Conservation (phyloP, 345 rosid species). For the Citrus australasica region DNA sequence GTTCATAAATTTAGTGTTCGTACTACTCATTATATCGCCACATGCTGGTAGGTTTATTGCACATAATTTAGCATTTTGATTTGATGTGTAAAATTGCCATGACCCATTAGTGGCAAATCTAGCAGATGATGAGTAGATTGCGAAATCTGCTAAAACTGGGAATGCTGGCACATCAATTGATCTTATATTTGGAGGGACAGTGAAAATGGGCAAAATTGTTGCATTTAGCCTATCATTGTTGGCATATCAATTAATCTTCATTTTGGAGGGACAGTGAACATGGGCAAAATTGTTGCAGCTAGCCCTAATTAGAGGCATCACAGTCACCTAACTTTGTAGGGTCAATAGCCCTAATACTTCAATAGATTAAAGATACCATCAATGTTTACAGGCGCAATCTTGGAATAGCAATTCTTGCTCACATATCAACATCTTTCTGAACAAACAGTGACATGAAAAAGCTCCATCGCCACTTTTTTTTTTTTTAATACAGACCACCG, state of each 20-base stretch:
- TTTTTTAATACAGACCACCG: neutral
- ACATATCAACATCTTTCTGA: neutral
- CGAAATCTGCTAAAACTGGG: constrained; percentile 20
- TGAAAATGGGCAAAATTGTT: neutral
- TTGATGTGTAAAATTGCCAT: constrained; percentile 5
- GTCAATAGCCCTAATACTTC: constrained; percentile 3
- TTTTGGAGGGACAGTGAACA: neutral
- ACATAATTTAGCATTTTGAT: neutral
- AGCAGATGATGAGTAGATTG: constrained; percentile 18
- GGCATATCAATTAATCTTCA: neutral
- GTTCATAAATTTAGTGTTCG: constrained; percentile 13
- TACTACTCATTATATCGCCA: constrained; percentile 29
- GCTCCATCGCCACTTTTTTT: neutral
- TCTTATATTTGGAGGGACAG: neutral
- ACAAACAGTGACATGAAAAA: neutral
- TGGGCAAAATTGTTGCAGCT: neutral
- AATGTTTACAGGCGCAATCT: neutral
- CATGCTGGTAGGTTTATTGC: constrained; percentile 31
- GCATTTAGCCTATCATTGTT: neutral
- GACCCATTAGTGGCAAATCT: constrained; percentile 18
- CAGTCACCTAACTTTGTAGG: constrained; percentile 10
- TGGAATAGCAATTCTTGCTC: neutral
- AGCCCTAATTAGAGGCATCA: neutral
- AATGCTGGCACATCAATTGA: neutral
- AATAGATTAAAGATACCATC: neutral